These are phyloP conservation scores for Fusarium ambrosium DNA, from an alignment of 2,329 filamentous ascomycete genomes.

Conservation along the genomic window DNA sequence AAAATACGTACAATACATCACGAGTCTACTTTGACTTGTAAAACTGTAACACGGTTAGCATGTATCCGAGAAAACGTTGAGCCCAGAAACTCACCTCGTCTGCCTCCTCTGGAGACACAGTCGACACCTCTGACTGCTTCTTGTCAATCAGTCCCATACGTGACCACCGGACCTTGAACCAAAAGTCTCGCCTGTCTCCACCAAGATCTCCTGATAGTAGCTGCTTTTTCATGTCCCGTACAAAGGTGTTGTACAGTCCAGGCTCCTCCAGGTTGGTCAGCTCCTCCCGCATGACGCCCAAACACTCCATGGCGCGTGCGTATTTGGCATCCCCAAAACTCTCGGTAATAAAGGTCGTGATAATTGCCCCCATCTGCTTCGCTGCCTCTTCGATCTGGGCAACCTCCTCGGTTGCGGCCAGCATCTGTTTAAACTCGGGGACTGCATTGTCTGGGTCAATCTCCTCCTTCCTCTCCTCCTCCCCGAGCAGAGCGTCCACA, in stretches of 20 bases:
- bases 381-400: slow-evolving; percentile 75
- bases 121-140: slow-evolving; percentile 71
- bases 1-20: slow-evolving; percentile 14
- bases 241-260: slow-evolving; percentile 79
- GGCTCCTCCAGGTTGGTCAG: slow-evolving; percentile 82
- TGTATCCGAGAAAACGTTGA: not conserved
- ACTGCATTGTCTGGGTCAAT: slow-evolving; percentile 80
- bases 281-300: slow-evolving; percentile 84
- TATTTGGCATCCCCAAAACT: slow-evolving; percentile 85
- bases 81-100: slow-evolving; percentile 61
- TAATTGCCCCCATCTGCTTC: slow-evolving; percentile 80
- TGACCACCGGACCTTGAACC: slow-evolving; percentile 77
- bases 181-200: slow-evolving; percentile 85
- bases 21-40: slow-evolving; percentile 52
- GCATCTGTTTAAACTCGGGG: slow-evolving; percentile 88
- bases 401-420: slow-evolving; percentile 72
- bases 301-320: slow-evolving; percentile 78
- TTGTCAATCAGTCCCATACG: slow-evolving; percentile 81
- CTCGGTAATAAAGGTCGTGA: slow-evolving; percentile 75
- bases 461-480: slow-evolving; percentile 58
- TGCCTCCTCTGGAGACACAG: slow-evolving; percentile 79
- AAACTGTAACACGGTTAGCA: slow-evolving; percentile 52
- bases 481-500: slow-evolving; percentile 82
- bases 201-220: slow-evolving; percentile 78
- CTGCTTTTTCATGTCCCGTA: slow-evolving; percentile 78